Base-by-base conservation (phyloP, 2,329 filamentous ascomycete species). In the Mycosphaerella arachidis region DNA sequence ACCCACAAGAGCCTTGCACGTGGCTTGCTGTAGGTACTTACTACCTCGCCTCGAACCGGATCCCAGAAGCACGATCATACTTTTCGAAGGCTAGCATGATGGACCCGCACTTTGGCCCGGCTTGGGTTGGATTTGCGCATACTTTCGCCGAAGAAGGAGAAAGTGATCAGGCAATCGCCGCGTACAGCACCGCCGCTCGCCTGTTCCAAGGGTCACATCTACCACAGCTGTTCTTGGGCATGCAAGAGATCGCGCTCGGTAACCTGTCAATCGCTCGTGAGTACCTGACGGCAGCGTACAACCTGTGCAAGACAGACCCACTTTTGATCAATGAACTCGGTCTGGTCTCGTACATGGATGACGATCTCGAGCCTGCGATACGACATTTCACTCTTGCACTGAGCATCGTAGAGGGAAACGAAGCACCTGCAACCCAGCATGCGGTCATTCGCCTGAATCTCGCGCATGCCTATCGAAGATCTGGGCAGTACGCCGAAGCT, bases 91-190 rank as follows among this genome's bases (percentile, higher is more conserved):
- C 95, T 4, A 96, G 91, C 66, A 89, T 97, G 80, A 93, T 99
- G 87, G 92, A 99, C 71, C 90, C 93, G 6, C 93, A 97, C 77
- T 99, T 96, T 69, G 93, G 93, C 0, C 91, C 94, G 1, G 94
- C 94, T 3, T 99, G 94, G 94, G 97, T 99, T 65, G 94, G 95
- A 1, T 99, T 99, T 72, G 94, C 94, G 1, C 95, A 99, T 74
- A 99, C 94, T 0, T 99, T 99, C 73, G 94, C 94, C 1, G 92
- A 92, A 10, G 94, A 99, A 74, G 94, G 94, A 55, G 94, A 99
- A 75, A 92, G 97, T 74, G 94, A 99, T 73, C 94, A 99, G 77
- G 94, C 94, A 52, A 97, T 99, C 64, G 95, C 92, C 8, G 94
- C 95, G 0, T 99, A 99, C 77, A 96, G 91, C 31, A 99, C 94